Base-by-base conservation (phyloP, 2,329 filamentous ascomycete species). In the Aureobasidium sp. region DNA sequence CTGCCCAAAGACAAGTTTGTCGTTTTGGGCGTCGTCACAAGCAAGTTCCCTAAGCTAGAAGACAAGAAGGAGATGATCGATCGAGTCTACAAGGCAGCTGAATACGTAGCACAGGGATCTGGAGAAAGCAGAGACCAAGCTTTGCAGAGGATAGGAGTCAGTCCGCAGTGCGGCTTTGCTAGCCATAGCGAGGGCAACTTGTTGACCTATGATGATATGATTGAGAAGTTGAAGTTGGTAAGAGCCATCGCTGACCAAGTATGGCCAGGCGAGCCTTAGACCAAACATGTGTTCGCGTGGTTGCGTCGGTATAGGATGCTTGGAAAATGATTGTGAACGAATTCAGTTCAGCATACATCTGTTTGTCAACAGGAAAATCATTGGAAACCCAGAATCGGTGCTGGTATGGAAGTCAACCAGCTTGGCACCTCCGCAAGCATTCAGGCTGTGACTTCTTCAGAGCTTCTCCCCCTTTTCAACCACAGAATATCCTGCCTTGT, bases 161-260 rank as follows among this genome's bases (percentile, higher is more conserved):
- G 81, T 63, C 84, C 85, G 0, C 85, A 88, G 71, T 68, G 65
- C 56, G 64, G 65, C 1, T 68, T 67, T 67, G 86, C 85, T 30
- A 87, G 82, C 30, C 86, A 90, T 65, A 81, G 84, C 60, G 81
- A 79, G 61, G 86, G 86, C 0, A 89, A 90, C 64, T 77, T 80
- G 12, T 73, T 90, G 51, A 78, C 76, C 19, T 58, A 45, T 27
- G 79, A 86, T 40, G 85, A 86, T 57, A 84, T 90, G 82, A 80
- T 80, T 70, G 80, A 78, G 67, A 90, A 90, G 73, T 69, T 90
- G 62, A 73, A 78, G 59, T 70, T 90, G 49, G 84, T 90, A 16
- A 78, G 85, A 58, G 74, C 81, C 60, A 81, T 90, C 62, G 85
- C 86, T 2, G 79, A 89, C 63, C 80, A 84, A 62, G 78, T 90